Base-by-base conservation (phyloP, 306 rosid genomes). In the Prunus mira region DNA sequence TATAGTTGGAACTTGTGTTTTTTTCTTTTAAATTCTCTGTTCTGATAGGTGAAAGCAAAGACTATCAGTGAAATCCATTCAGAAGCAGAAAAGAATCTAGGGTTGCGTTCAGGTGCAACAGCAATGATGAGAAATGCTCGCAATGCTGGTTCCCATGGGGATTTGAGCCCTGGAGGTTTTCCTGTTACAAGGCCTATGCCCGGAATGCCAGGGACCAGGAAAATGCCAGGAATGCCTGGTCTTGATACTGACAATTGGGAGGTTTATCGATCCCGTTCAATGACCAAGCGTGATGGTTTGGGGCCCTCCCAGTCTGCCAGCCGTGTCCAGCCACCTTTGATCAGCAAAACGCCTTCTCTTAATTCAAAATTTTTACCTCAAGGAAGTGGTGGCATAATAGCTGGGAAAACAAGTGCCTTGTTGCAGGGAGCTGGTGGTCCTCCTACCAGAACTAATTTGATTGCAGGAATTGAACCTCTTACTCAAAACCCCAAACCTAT, bases 31-130 rank as follows among this genome's bases (percentile, higher is more conserved):
- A 38, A 38, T 38, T 38, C 54, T 58, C 75, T 79, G 19, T 58
- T 65, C 45, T 79, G 77, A 38, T 82, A 84, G 88, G 79, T 84
- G 62, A 84, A 78, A 78, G 88, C 88, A 52, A 84, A 78, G 70
- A 84, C 88, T 46, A 81, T 81, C 71, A 70, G 73, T 24, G 85
- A 84, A 81, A 84, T 81, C 50, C 83, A 84, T 84, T 75, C 79
- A 30, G 88, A 84, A 70, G 88, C 85, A 22, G 88, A 84, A 52
- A 84, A 84, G 83, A 84, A 70, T 75, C 50, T 81, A 18, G 88
- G 88, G 45, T 61, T 81, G 67, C 83, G 83, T 51, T 81, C 88
- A 15, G 88, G 85, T 74, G 72, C 85, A 12, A 81, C 73, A 1
- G 78, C 82, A 68, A 73, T 58, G 43, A 77, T 84, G 72, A 84